Evolutionary conservation across 768 basidiomycete genomes (phyloP), one percentile per base, ranked within the genome.

Genomic region (Termitomyces sp.): DNA sequence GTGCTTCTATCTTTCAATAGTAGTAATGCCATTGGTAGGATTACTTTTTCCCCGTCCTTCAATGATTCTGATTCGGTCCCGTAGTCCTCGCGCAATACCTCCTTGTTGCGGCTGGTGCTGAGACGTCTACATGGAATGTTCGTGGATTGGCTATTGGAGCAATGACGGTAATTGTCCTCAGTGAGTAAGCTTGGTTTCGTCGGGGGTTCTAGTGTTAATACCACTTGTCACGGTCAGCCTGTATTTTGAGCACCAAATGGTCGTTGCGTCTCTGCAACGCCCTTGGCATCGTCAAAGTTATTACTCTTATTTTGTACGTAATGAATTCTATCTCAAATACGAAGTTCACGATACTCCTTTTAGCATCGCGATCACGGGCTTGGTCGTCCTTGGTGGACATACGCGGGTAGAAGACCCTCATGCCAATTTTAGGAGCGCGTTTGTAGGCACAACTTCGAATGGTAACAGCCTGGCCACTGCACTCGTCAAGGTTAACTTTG

Each of bases 341-440:
- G 45, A 37, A 29, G 9, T 21, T 41, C 21, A 19, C 34, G 21
- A 34, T 23, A 19, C 37, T 1, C 9, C 8, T 40, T 27, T 41
- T 56, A 75, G 73, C 42, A 69, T 87, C 43, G 78, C 83, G 1
- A 67, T 85, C 41, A 78, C 82, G 4, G 80, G 81, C 62, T 80
- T 83, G 72, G 82, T 81, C 23, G 86, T 87, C 9, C 75, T 88
- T 11, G 77, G 79, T 4, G 86, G 84, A 0, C 72, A 76, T 53
- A 85, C 83, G 2, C 74, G 72, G 8, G 76, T 88, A n/a, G 40
- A 74, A 42, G 78, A 87, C 66, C 83, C 86, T 0, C 74, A 78
- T 46, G 75, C 71, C 38, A 84, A 85, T 66, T 87, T 88, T 67
- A 73, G 69, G 40, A 66, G 86, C 62, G 73, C 81, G 0, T 89